Base-by-base conservation (phyloP, 2,329 filamentous ascomycete genomes). In the Monosporascus sp. region DNA sequence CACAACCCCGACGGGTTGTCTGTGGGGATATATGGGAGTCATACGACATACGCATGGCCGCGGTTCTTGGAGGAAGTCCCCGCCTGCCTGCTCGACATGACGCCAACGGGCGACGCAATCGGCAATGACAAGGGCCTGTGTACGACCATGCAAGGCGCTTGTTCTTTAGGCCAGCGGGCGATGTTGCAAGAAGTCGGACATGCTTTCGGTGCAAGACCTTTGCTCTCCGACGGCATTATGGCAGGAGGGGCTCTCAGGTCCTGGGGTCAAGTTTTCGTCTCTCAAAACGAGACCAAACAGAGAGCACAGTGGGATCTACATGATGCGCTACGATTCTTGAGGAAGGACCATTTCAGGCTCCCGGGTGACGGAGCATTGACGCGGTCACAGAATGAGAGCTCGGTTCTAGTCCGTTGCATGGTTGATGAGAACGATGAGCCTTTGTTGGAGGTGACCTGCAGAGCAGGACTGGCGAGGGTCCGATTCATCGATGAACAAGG, bases 171-270 rank as follows among this genome's bases (percentile, higher is more conserved):
- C 8, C 87, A 89, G 60, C 85, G 85, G 2, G 85, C 85, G 18
- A 86, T 90, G 67, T 69, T 90, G 27, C 86, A 88, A 61, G 85
- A 89, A 66, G 82, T 85, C 2, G 85, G 86, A 2, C 85, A 88
- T 68, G 72, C 88, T 15, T 84, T 90, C 56, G 85, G 85, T 27
- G 87, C 84, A 60, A 82, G 83, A 6, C 83, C 88, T 60, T 84
- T 87, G 57, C 11, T 14, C 31, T 35, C 31, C 31, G 82, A 74
- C 2, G 85, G 85, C 3, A 78, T 89, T 58, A 89, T 89, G 86
- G 63, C 55, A 17, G 61, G 72, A 41, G 72, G 72, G 0, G 75
- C 74, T 56, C 65, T 69, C 7, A 64, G 67, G 6, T 61, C 72
- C 50, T 78, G 75, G 76, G 65, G 68, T 0, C 69, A 69, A 49